Evolutionary conservation across 441 rosid species (phyloP).

Genomic region (Populus hybrid): DNA sequence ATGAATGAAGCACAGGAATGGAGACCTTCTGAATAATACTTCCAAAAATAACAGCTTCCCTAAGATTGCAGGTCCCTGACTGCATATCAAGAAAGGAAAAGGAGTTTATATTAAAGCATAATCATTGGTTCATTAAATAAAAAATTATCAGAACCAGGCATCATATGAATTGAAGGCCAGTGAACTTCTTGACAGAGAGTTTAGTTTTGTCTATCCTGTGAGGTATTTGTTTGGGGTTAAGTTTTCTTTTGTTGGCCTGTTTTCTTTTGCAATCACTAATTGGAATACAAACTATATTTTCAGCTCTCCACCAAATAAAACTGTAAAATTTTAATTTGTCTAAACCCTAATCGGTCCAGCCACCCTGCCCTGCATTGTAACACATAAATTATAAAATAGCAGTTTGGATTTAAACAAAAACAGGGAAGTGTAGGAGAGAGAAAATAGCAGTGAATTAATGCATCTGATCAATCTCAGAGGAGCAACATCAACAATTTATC

Average conservation of each 20-base stretch:
- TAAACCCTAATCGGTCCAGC: background rate
- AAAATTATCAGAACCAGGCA: background rate
- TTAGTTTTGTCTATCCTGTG: background rate
- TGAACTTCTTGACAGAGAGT: background rate
- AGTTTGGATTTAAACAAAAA: background rate
- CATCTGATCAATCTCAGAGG: background rate
- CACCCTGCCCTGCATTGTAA: background rate
- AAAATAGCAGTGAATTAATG: background rate
- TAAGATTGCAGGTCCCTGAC: conserved; percentile 88
- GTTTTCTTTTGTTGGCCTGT: background rate
- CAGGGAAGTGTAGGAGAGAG: background rate
- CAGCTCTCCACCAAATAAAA: background rate
- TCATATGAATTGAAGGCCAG: background rate
- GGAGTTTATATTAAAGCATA: background rate
- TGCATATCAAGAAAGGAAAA: conserved; percentile 28
- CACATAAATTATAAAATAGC: background rate
- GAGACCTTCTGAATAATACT: conserved; percentile 75
- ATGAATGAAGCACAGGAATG: conserved; percentile 78
- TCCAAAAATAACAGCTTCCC: conserved; percentile 95
- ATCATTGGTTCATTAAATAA: too few relatives aligned
- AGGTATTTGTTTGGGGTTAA: background rate
- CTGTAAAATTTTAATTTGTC: too few relatives aligned
- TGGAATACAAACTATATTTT: background rate
- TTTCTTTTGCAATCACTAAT: background rate
- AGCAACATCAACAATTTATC: background rate